Evolutionary conservation across 2,329 filamentous ascomycete genomes (phyloP).

Genomic region (Lasiodiplodia citricola): DNA sequence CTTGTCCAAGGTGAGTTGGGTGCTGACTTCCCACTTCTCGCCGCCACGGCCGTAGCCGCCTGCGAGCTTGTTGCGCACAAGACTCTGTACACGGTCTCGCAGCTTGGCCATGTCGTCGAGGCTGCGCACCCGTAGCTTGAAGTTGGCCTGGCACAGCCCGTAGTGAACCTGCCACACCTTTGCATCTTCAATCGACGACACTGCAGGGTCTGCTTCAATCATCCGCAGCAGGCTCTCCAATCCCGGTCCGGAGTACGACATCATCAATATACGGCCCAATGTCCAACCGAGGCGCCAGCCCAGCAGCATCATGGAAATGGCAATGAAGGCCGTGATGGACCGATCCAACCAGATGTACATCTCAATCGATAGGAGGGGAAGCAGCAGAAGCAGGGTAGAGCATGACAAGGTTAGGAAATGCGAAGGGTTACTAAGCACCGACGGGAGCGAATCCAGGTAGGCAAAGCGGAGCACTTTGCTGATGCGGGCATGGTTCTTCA

Average conservation of each 20-base stretch:
- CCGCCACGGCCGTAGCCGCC: conserved; percentile 84
- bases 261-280: conserved; percentile 91
- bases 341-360: conserved; percentile 85
- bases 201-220: conserved; percentile 78
- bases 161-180: conserved; percentile 99
- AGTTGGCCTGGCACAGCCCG: conserved; percentile 91
- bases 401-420: conserved; percentile 93
- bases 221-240: conserved; percentile 75
- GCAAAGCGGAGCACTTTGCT: conserved; percentile 88
- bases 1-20: conserved; percentile 68
- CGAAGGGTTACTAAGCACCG: conserved; percentile 89
- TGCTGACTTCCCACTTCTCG: conserved; percentile 89
- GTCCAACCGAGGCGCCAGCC: conserved; percentile 83
- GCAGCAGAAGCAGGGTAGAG: conserved; percentile 76
- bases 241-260: conserved; percentile 74
- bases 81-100: conserved; percentile 73
- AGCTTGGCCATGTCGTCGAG: conserved; percentile 71
- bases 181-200: conserved; percentile 82
- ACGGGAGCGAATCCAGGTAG: conserved; percentile 76
- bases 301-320: conserved; percentile 85
- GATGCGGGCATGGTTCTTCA: conserved; percentile 91
- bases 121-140: conserved; percentile 76
- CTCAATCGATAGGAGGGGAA: conserved; percentile 81
- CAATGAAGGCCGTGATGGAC: conserved; percentile 78
- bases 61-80: conserved; percentile 85